phyloP scores from a whole-genome alignment of 192 early-diverging fungal species.

The Neocallimastix lanati region DNA sequence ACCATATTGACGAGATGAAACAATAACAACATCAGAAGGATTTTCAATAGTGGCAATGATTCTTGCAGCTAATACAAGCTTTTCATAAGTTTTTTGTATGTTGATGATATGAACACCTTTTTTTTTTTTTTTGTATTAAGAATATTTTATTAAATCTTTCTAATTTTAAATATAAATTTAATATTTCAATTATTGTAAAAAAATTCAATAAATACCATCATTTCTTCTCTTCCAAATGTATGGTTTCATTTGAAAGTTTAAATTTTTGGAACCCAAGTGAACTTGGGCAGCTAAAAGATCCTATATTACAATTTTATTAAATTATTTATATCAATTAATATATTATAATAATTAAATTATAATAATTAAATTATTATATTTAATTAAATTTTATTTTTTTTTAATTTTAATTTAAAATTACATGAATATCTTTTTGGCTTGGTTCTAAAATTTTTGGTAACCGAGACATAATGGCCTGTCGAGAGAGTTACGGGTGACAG shows the following conservation, averaged over 20 bases:
- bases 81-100: conserved; percentile 99
- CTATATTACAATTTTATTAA: too few relatives aligned
- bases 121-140: too few relatives aligned
- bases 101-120: conserved; percentile 94
- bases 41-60: conserved; percentile 97
- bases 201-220: conserved; percentile 44
- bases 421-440: neutral
- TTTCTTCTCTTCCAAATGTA: conserved; percentile 95
- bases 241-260: conserved; percentile 77
- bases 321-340: too few relatives aligned
- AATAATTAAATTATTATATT: too few relatives aligned
- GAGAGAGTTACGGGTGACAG: neutral
- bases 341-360: too few relatives aligned
- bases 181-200: neutral
- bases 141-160: too few relatives aligned
- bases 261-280: conserved; percentile 41
- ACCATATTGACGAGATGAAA: conserved; percentile 90
- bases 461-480: neutral
- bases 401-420: too few relatives aligned
- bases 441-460: neutral
- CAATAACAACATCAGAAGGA: conserved; percentile 90
- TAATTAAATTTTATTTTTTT: too few relatives aligned
- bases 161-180: neutral
- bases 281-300: neutral
- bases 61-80: conserved; percentile 95